Conservation (phyloP, 805 yeast genomes). For the Tetrapisispora pingtungensis region DNA sequence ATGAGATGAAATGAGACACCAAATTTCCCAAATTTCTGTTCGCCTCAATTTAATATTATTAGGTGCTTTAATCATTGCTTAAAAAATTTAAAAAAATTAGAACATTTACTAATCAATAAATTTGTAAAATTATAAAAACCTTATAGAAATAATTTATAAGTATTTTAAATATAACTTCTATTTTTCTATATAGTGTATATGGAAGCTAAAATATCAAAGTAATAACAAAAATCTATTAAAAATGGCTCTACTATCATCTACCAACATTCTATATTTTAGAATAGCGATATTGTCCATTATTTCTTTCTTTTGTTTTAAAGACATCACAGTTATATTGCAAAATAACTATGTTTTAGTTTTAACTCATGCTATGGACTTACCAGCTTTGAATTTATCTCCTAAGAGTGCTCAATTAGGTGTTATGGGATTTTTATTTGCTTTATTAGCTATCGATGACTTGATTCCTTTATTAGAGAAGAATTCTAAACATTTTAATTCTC, state of each 20-base stretch:
- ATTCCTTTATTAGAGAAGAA: constrained; percentile 45
- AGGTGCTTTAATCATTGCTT: no score
- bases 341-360: constrained; percentile 41
- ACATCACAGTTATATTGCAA: constrained; percentile 36
- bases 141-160: no score
- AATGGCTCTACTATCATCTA: constrained; percentile 46
- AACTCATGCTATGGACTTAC: constrained; percentile 51
- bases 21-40: no score
- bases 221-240: not conserved
- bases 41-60: no score
- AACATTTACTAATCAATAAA: no score
- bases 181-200: no score
- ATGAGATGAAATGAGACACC: no score
- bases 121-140: no score
- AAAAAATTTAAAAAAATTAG: no score
- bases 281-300: constrained; percentile 35
- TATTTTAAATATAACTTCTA: no score
- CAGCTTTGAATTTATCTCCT: constrained; percentile 22
- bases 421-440: constrained; percentile 36
- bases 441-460: constrained; percentile 43
- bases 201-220: not conserved
- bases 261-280: constrained; percentile 39
- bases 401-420: constrained; percentile 41
- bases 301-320: constrained; percentile 39
- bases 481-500: constrained; percentile 42